phyloP scores from a whole-genome alignment of 257 asterid species.

The Nicotiana benthamiana region DNA sequence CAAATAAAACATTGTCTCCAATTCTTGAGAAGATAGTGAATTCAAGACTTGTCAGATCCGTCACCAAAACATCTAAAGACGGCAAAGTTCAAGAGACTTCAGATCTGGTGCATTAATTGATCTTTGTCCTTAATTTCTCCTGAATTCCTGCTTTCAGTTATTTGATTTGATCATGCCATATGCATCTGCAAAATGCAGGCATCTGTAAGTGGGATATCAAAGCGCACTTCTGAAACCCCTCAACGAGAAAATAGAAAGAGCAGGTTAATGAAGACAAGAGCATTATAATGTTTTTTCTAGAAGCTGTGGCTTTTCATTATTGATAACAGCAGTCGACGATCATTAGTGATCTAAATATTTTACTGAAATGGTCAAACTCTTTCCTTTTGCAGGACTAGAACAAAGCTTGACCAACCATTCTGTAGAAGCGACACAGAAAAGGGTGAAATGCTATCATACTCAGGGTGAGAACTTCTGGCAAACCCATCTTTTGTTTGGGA shows the following conservation, averaged over 20 bases:
- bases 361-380: background rate
- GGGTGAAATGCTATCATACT: conserved; percentile 22
- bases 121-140: conserved; percentile 1
- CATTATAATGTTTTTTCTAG: background rate
- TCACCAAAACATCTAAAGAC: conserved; percentile 38
- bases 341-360: background rate
- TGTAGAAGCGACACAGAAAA: conserved; percentile 24
- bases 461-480: conserved; percentile 32
- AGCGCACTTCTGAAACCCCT: conserved; percentile 26
- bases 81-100: conserved; percentile 30
- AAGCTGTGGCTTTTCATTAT: background rate
- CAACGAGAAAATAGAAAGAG: conserved; percentile 23
- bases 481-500: background rate
- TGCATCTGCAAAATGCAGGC: conserved; percentile 30
- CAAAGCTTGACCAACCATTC: conserved; percentile 20
- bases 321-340: background rate
- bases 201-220: conserved; percentile 26
- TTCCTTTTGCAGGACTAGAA: conserved; percentile 35
- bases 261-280: background rate
- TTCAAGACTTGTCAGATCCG: conserved; percentile 28
- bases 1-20: conserved; percentile 34
- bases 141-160: background rate
- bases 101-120: conserved; percentile 33
- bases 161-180: background rate
- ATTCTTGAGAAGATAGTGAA: conserved; percentile 29